These are phyloP conservation scores for Sporisorium sorghi DNA, from an alignment of 1,284 basidiomycete species.

Conservation along the genomic window DNA sequence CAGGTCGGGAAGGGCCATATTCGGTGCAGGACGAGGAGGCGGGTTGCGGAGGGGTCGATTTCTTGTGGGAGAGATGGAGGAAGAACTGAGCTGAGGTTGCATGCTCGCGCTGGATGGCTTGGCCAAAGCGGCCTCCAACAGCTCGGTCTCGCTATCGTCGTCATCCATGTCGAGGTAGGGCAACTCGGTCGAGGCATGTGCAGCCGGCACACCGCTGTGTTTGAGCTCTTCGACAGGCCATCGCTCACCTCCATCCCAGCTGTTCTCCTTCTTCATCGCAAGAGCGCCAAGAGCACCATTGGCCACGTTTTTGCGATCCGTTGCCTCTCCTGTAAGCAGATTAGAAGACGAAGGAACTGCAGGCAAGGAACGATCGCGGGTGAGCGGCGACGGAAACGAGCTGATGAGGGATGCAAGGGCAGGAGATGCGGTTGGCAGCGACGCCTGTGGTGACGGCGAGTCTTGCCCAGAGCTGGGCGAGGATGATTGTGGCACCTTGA, in stretches of 20 bases:
- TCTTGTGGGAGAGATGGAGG: constrained; percentile 5
- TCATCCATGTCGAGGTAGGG: constrained; percentile 36
- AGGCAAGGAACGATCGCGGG: constrained; percentile 5
- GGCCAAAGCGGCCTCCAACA: not conserved
- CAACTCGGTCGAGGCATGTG: constrained; percentile 11
- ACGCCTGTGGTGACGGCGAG: constrained; percentile 5
- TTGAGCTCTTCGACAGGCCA: constrained; percentile 11
- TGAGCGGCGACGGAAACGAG: constrained; percentile 36
- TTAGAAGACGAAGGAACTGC: not conserved
- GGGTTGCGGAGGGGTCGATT: constrained; percentile 21
- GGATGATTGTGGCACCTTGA: constrained; percentile 5
- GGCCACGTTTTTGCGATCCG: not conserved
- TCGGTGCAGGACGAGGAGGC: constrained; percentile 35
- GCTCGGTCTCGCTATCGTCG: constrained; percentile 13
- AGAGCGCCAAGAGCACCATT: not conserved
- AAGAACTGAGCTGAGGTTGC: not conserved
- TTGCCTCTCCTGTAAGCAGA: not conserved
- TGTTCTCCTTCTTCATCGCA: constrained; percentile 23
- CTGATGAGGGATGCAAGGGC: constrained; percentile 44
- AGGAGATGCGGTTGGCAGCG: constrained; percentile 26
- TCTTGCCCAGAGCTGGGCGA: not conserved
- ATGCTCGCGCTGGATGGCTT: not conserved
- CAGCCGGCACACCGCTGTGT: not conserved
- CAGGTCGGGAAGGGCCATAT: constrained; percentile 25
- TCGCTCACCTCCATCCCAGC: constrained; percentile 45